These are phyloP conservation scores for Cutaneotrichosporon sp. DNA, from an alignment of 1,284 basidiomycete species.

Conservation along the genomic window DNA sequence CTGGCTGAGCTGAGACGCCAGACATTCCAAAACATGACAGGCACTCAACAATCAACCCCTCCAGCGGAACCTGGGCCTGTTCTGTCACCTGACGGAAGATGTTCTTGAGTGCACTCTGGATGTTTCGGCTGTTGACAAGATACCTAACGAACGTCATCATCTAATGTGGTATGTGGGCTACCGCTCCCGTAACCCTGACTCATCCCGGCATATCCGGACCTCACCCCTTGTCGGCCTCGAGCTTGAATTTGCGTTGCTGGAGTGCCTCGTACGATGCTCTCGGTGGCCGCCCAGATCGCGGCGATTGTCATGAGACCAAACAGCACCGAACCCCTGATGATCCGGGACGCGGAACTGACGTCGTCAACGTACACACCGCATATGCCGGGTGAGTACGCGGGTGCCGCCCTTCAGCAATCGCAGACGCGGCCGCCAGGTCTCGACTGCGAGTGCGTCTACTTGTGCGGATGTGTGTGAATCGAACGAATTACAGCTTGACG, in stretches of 20 bases:
- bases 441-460: neutral
- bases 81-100: neutral
- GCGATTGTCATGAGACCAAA: neutral
- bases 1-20: neutral
- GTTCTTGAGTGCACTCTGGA: neutral
- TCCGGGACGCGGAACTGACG: conserved; percentile 1
- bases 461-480: neutral
- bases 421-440: neutral
- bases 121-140: neutral
- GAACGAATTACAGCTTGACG: neutral
- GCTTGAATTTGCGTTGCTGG: neutral
- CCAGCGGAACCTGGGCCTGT: neutral
- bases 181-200: neutral
- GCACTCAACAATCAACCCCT: neutral
- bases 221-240: neutral
- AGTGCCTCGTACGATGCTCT: neutral
- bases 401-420: neutral
- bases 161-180: neutral
- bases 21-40: neutral
- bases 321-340: neutral
- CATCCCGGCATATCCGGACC: neutral
- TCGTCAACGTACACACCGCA: neutral
- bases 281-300: neutral
- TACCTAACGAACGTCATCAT: neutral
- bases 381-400: neutral